Evolutionary conservation across 2,329 filamentous ascomycete species (phyloP).

Genomic region (Talaromyces sp.): DNA sequence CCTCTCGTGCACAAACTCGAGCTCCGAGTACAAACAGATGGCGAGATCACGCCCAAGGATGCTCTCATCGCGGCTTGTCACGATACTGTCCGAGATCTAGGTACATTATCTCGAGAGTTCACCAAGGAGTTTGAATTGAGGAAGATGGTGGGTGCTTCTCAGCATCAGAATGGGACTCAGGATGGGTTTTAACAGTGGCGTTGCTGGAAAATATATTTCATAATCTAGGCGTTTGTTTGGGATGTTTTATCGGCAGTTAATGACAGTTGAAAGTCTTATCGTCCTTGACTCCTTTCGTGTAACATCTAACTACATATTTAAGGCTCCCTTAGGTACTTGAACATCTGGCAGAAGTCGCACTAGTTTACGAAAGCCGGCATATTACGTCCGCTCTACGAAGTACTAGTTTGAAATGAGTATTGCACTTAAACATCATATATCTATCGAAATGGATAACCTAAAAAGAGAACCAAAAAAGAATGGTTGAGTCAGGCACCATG

Average conservation of each 20-base stretch:
- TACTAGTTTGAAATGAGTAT: background rate
- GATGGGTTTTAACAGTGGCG: slow-evolving; percentile 16
- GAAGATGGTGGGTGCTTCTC: slow-evolving; percentile 71
- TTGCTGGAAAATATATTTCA: background rate
- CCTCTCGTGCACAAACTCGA: slow-evolving; percentile 54
- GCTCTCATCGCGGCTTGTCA: slow-evolving; percentile 77
- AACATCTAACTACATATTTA: background rate
- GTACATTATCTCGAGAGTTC: slow-evolving; percentile 78
- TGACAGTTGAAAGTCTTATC: background rate
- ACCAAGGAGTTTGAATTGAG: slow-evolving; percentile 87
- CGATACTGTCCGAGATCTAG: slow-evolving; percentile 76
- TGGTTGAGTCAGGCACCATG: background rate
- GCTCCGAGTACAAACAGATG: slow-evolving; percentile 88
- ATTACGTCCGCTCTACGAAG: background rate
- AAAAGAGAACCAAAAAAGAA: too few relatives aligned
- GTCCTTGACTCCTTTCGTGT: background rate
- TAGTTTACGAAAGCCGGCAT: too few relatives aligned
- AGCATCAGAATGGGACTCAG: slow-evolving; percentile 37
- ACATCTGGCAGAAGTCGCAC: background rate
- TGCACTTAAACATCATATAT: background rate
- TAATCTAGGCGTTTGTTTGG: background rate
- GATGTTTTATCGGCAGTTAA: too few relatives aligned
- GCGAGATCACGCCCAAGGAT: slow-evolving; percentile 81
- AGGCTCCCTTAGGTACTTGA: background rate
- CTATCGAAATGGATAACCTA: too few relatives aligned